Percentiles rank a stretch among this genome's conserved stretches.
phyloP scores from a whole-genome alignment of 306 rosid species.

The Lathyrus aphaca region DNA sequence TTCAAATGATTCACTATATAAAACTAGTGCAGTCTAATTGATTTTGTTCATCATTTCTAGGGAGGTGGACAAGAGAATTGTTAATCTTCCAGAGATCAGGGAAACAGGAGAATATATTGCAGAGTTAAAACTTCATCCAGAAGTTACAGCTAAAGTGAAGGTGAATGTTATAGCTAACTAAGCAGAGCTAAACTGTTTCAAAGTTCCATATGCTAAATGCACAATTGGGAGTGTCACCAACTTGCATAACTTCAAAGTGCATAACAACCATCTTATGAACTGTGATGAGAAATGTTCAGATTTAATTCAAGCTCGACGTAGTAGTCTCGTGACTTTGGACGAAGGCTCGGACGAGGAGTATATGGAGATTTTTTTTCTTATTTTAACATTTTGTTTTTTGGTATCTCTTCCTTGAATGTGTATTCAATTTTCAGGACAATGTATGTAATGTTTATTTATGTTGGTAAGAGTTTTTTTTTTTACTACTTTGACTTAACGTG shows the following conservation, averaged over 20 bases:
- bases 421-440: conserved; percentile 30
- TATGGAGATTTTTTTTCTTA: conserved; percentile 29
- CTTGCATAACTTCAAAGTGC: conserved; percentile 35
- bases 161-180: conserved; percentile 75
- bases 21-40: background rate
- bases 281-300: conserved; percentile 25
- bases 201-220: conserved; percentile 32
- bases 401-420: conserved; percentile 23
- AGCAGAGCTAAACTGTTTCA: conserved; percentile 46
- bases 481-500: conserved; percentile 8
- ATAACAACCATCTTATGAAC: conserved; percentile 27
- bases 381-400: conserved; percentile 21
- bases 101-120: conserved; percentile 87
- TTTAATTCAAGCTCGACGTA: conserved; percentile 28
- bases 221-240: conserved; percentile 31
- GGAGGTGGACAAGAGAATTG: conserved; percentile 91
- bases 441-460: conserved; percentile 37
- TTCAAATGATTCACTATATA: background rate
- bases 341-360: conserved; percentile 15
- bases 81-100: conserved; percentile 83
- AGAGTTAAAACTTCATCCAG: conserved; percentile 97
- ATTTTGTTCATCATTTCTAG: conserved; percentile 46
- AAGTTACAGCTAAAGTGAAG: conserved; percentile 81
- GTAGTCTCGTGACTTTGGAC: conserved; percentile 6
- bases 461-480: background rate